These are phyloP conservation scores for Sporodiniella umbellata DNA, from an alignment of 371 early-diverging fungal genomes.

Conservation along the genomic window DNA sequence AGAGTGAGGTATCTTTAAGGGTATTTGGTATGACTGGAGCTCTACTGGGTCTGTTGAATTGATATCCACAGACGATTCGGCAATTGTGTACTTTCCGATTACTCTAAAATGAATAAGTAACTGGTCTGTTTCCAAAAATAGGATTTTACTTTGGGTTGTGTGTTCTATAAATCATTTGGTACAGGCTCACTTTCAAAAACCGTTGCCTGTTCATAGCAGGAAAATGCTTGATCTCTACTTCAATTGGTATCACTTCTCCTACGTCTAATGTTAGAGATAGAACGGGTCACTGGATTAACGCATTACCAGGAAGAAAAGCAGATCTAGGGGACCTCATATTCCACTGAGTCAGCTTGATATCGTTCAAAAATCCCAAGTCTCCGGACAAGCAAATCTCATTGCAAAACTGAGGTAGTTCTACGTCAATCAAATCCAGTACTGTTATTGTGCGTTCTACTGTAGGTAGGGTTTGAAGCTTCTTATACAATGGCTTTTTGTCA, in stretches of 20 bases:
- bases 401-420: not conserved
- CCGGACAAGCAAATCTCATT: not conserved
- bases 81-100: conserved; percentile 7
- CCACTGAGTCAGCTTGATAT: conserved; percentile 10
- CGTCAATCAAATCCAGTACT: conserved; percentile 9
- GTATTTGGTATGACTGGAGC: not conserved
- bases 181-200: conserved; percentile 6
- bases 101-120: not conserved
- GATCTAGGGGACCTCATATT: conserved; percentile 2
- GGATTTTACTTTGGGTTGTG: conserved; percentile 15
- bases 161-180: conserved; percentile 9
- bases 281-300: not conserved
- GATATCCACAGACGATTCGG: conserved; percentile 4
- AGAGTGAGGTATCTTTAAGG: conserved; percentile 5
- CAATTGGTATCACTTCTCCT: conserved; percentile 10
- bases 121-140: not conserved
- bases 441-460: not conserved
- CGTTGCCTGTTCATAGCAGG: conserved; percentile 12
- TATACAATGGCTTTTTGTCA: conserved; percentile 15
- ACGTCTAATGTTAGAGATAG: not conserved
- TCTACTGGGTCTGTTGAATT: not conserved
- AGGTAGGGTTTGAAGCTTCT: conserved; percentile 5
- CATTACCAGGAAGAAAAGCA: conserved; percentile 11
- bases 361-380: conserved; percentile 12
- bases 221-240: conserved; percentile 10